Evolutionary conservation across 176 grass and related monocot genomes (phyloP), one percentile per base, ranked within the genome.

Genomic region (Chrysopogon serrulatus): DNA sequence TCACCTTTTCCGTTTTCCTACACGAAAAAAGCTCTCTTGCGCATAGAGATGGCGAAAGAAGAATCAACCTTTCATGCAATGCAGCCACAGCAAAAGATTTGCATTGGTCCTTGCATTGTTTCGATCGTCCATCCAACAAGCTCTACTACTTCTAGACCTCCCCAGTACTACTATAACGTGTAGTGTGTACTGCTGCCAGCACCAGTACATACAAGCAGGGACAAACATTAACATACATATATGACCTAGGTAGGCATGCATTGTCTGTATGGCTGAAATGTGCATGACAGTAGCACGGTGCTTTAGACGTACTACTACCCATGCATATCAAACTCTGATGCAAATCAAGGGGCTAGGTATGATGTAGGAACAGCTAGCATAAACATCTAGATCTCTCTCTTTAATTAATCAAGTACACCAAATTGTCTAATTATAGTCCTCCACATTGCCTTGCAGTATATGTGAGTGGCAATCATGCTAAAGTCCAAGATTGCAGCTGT

Each of bases 1-100:
- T 76, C 71, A 23, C 67, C 92, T 89, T 94, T 89, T 85, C 73
- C 92, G 69, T 89, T 94, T 68, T 87, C 81, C 86, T 82, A 89
- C 82, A 91, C 73, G 8, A 75, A 89, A 92, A 81, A 72, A 68
- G 65, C 65, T 70, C 68, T 34, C 80, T 87, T 64, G 60, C 49
- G 61, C 84, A 68, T 84, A 60, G 85, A 87, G 77, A 70, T 76
- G 80, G 69, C 80, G 80, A 84, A 84, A 86, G 83, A 80, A 87
- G 84, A 87, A 90, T 90, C 84, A 74, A 83, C 68, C 76, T 87
- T 87, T 90, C 78, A 72, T 79, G 56, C 28, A 60, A 79, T 78
- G 73, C 79, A 73, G 42, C 27, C 44, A 72, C 79, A 65, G 84
- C 84, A 82, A 86, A 90, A 90, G 79, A 83, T 73, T 63, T 73